Base-by-base conservation (phyloP, 208 protist genomes). In the Novymonas esmeraldas region DNA sequence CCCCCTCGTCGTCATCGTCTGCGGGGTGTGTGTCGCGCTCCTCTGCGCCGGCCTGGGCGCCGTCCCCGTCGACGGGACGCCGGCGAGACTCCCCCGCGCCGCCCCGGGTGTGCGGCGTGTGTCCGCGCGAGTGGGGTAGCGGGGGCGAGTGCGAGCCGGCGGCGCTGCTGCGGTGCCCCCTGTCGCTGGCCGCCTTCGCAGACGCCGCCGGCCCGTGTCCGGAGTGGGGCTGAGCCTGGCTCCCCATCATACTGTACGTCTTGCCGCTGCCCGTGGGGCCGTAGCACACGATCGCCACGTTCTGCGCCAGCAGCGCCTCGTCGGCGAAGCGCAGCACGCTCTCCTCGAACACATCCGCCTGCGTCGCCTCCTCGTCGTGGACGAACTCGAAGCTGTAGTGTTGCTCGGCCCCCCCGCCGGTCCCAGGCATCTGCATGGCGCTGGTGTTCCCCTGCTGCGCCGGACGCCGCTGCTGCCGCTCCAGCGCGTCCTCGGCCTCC, bases 221-320 rank as follows among this genome's bases (percentile, higher is more conserved):
- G 6, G 61, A 31, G 14, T 11, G 14, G 14, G 60, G 31, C 33
- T 55, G 44, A 10, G 39, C 45, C 38, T 71, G 70, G 44, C 76
- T 76, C 36, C 90, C 90, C 81, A 96, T 96, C 86, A 96, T 93
- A 71, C 85, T 96, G 72, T 89, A 90, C 36, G 90, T 96, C 78
- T 96, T 96, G 28, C 90, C 90, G 56, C 90, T 96, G 36, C 90
- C 90, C 5, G 90, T 96, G 1, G 90, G 87, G 10, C 90, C 90
- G 66, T 94, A 94, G 65, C 90, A 96, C 28, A 93, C 69, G 49
- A 96, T 92, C 24, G 84, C 77, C 16, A 96, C 74, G 64, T 85
- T 94, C 69, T 94, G 90, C 28, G 76, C 90, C 22, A 93, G 66
- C 31, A 96, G 70, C 31, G 90, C 90, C 77, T 92, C 88, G 52